Conservation (phyloP, 139 green algal genomes). For the Picochlorum sp. region DNA sequence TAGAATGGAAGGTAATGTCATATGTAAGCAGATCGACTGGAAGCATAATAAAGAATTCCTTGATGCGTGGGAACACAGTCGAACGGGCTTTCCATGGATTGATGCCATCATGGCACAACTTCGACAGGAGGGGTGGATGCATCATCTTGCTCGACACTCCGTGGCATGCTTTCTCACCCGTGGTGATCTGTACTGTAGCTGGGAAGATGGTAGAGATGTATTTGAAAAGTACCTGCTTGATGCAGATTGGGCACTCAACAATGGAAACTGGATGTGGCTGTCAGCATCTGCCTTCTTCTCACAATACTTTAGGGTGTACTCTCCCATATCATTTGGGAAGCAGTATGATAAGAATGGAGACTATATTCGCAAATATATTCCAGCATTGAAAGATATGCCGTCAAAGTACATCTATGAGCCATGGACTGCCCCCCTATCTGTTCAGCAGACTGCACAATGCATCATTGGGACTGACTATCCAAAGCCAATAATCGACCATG, state of each 20-base stretch:
- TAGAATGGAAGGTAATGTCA: conserved; percentile 75
- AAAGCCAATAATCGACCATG: conserved; percentile 76
- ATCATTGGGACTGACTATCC: conserved; percentile 92
- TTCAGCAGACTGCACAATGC: conserved; percentile 77
- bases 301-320: conserved; percentile 68
- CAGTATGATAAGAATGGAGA: conserved; percentile 87
- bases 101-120: conserved; percentile 90
- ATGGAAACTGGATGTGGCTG: conserved; percentile 94
- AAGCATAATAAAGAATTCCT: conserved; percentile 54
- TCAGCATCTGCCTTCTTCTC: conserved; percentile 80
- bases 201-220: conserved; percentile 75
- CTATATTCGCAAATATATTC: conserved; percentile 80
- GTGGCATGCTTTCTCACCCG: conserved; percentile 96
- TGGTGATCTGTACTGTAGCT: conserved; percentile 54
- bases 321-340: conserved; percentile 72
- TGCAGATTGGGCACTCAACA: conserved; percentile 70
- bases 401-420: conserved; percentile 93
- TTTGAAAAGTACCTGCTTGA: conserved; percentile 91
- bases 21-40: conserved; percentile 79
- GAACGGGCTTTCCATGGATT: conserved; percentile 65
- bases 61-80: conserved; percentile 56
- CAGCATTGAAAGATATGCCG: conserved; percentile 84
- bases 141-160: conserved; percentile 83
- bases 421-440: conserved; percentile 76
- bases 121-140: conserved; percentile 74